Evolutionary conservation across 495 filamentous ascomycete species (phyloP).

Genomic region (Neurospora terricola): DNA sequence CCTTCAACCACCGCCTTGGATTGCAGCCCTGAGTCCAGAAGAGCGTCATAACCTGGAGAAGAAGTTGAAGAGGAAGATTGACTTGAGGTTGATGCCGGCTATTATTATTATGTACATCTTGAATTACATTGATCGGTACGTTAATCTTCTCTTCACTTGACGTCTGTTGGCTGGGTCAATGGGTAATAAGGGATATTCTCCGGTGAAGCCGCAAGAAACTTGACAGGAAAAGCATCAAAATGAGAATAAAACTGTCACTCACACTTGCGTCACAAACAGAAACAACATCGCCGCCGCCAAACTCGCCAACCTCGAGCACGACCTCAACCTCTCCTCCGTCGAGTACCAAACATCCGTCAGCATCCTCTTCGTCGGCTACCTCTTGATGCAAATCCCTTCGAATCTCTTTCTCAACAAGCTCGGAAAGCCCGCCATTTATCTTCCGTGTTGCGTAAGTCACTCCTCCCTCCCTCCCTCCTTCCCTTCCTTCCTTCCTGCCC

Average conservation of each 20-base stretch:
- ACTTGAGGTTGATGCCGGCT: constrained; percentile 51
- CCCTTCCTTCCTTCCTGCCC: neutral
- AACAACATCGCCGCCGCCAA: constrained; percentile 46
- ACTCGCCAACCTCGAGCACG: constrained; percentile 37
- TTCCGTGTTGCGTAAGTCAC: constrained; percentile 41
- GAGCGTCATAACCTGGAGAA: constrained; percentile 38
- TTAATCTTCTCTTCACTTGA: neutral
- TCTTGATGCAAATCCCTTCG: constrained; percentile 51
- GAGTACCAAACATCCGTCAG: constrained; percentile 54
- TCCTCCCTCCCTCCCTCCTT: neutral
- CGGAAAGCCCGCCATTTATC: constrained; percentile 52
- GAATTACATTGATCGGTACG: constrained; percentile 65
- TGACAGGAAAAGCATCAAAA: neutral
- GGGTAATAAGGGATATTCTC: too few species aligned
- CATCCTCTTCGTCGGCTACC: constrained; percentile 63
- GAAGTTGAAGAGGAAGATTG: constrained; percentile 53
- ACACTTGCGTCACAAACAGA: constrained; percentile 8
- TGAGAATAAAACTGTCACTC: neutral
- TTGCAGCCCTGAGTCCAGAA: constrained; percentile 35
- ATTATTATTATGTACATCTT: constrained; percentile 52
- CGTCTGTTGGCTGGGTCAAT: too few species aligned
- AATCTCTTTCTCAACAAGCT: constrained; percentile 51
- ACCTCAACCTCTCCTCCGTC: constrained; percentile 32
- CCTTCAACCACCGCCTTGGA: constrained; percentile 36
- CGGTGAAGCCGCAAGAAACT: too few species aligned